A percentile compares a stretch with the other conserved stretches of the same genome.
Conservation (phyloP, 306 rosid species). For the Sophora flavescens region DNA sequence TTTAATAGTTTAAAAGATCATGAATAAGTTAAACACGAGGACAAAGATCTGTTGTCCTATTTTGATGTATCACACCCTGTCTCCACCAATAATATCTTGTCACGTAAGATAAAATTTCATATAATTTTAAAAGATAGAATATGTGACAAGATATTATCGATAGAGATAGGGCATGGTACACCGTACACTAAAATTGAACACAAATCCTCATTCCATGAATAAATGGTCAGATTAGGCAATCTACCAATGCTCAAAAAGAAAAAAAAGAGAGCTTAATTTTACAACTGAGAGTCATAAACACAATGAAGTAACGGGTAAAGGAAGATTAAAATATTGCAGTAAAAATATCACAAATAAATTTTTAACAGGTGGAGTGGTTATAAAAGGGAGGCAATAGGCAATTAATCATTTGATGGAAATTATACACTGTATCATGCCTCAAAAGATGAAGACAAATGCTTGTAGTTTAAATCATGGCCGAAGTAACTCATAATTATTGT, state of each 20-base stretch:
- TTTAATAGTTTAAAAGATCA: slow-evolving; percentile 15
- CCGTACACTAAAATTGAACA: too few species aligned
- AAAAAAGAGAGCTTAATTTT: not conserved
- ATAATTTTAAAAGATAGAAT: too few species aligned
- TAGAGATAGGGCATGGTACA: too few species aligned
- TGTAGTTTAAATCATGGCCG: slow-evolving; percentile 37
- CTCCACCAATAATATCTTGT: too few species aligned
- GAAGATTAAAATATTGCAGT: not conserved
- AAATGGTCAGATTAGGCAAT: slow-evolving; percentile 4
- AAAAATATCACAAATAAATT: slow-evolving; percentile 27
- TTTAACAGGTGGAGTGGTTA: not conserved
- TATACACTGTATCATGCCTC: slow-evolving; percentile 16
- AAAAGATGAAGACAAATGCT: slow-evolving; percentile 19
- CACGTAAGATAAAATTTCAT: too few species aligned
- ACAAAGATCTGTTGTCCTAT: too few species aligned
- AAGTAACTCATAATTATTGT: slow-evolving; percentile 5
- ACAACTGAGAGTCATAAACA: not conserved
- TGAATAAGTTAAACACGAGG: too few species aligned
- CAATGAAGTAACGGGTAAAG: not conserved
- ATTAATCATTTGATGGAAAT: slow-evolving; percentile 37
- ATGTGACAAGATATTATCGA: too few species aligned
- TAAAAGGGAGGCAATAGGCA: slow-evolving; percentile 19
- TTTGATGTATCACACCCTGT: too few species aligned
- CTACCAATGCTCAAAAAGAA: not conserved
- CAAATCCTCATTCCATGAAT: too few species aligned